Evolutionary conservation across 305 asterid genomes (phyloP).

Genomic region (Fraxinus nigra): DNA sequence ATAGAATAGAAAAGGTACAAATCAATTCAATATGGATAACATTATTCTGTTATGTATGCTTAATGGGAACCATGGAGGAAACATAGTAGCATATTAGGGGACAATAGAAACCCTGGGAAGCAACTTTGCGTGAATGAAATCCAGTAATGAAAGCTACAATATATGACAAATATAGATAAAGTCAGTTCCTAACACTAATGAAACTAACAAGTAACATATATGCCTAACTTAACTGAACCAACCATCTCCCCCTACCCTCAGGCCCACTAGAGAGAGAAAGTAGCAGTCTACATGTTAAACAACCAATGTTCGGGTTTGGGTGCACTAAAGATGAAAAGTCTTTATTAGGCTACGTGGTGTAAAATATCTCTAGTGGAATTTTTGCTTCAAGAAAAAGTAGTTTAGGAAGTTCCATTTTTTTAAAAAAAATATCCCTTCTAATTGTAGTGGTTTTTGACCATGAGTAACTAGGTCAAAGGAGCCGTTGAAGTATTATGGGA

Average conservation of each 20-base stretch:
- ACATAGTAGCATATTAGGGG: neutral
- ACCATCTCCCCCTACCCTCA: neutral
- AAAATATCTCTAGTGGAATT: neutral
- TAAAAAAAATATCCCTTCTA: neutral
- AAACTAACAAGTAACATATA: neutral
- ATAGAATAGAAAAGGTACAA: neutral
- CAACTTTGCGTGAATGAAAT: neutral
- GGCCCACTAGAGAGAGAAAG: neutral
- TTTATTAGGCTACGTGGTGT: neutral
- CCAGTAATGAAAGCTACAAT: neutral
- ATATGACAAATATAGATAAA: neutral
- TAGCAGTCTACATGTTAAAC: neutral
- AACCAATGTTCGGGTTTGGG: neutral
- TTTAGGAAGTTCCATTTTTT: neutral
- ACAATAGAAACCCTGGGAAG: neutral
- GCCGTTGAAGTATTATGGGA: neutral
- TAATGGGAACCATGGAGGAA: neutral
- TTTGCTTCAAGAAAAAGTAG: neutral
- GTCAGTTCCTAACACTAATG: neutral
- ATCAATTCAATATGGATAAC: neutral
- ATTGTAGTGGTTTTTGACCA: neutral
- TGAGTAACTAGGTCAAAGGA: neutral
- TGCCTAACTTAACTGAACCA: neutral
- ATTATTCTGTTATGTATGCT: neutral
- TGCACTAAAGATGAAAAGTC: neutral